A percentile compares a stretch with the other conserved stretches of the same genome.
Evolutionary conservation across 208 protist species (phyloP).

Genomic region (Trypanosoma scelopori): DNA sequence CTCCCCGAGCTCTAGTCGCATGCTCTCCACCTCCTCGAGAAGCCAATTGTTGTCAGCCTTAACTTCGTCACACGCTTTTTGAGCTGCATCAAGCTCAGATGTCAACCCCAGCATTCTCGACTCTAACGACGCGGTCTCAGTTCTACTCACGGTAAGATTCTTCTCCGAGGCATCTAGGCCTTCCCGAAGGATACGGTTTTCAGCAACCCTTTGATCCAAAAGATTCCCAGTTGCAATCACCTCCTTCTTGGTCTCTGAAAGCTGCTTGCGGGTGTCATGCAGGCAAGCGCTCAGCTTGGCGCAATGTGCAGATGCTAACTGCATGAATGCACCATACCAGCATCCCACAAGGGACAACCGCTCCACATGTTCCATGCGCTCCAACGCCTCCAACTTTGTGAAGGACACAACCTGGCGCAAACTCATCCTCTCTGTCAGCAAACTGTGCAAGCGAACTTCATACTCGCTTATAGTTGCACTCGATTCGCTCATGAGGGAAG

Average conservation of each 20-base stretch:
- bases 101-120: slow-evolving; percentile 1
- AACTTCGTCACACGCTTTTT: slow-evolving; percentile 14
- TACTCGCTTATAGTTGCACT: slow-evolving; percentile 6
- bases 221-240: background rate
- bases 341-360: background rate
- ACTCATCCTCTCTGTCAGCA: slow-evolving; percentile 4
- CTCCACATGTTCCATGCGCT: slow-evolving; percentile 1
- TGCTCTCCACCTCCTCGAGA: slow-evolving; percentile 59
- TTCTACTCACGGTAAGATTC: slow-evolving; percentile 2
- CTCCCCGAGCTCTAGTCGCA: slow-evolving; percentile 70
- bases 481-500: slow-evolving; percentile 11
- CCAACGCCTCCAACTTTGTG: slow-evolving; percentile 1
- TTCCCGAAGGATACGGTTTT: background rate
- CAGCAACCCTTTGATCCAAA: slow-evolving; percentile 5
- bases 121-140: slow-evolving; percentile 9
- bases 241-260: background rate
- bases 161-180: slow-evolving; percentile 5
- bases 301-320: background rate
- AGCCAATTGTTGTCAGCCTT: slow-evolving; percentile 63
- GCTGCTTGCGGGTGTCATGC: background rate
- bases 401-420: slow-evolving; percentile 2
- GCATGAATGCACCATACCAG: slow-evolving; percentile 1
- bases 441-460: slow-evolving; percentile 8
- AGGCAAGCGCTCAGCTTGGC: background rate
- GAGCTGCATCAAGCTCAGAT: slow-evolving; percentile 6